Percentiles rank a stretch among this genome's conserved stretches.
Conservation (phyloP, 78 protist species). For the Polysphondylium violaceum region DNA sequence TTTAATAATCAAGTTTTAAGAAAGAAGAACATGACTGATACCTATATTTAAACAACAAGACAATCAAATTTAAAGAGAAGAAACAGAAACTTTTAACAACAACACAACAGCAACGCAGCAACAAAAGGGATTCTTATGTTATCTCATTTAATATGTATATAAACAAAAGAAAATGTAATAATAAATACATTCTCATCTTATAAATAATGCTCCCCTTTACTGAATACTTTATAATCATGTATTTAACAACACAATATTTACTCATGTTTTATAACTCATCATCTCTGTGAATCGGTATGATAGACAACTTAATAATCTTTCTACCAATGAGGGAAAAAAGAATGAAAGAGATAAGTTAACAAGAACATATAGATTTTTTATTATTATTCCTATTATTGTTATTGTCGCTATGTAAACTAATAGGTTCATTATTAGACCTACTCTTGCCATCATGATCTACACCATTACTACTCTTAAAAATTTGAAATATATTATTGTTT, state of each 20-base stretch:
- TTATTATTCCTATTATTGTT: slow-evolving; percentile 3
- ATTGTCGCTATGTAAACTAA: slow-evolving; percentile 4
- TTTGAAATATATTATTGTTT: background rate
- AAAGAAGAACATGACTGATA: slow-evolving; percentile 35
- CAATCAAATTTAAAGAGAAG: too few species aligned
- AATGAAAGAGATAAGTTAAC: background rate
- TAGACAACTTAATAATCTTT: background rate
- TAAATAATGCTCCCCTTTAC: too few species aligned
- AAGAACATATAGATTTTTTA: background rate
- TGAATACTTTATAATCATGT: too few species aligned
- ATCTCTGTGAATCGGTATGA: background rate
- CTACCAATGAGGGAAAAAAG: background rate
- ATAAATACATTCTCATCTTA: too few species aligned
- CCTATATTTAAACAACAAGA: slow-evolving; percentile 42
- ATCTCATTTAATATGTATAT: too few species aligned
- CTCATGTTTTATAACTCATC: slow-evolving; percentile 4
- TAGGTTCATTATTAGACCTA: background rate
- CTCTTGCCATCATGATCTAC: background rate
- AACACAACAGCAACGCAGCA: too few species aligned
- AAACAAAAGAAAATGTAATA: too few species aligned
- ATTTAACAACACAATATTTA: background rate
- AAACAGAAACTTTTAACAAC: too few species aligned
- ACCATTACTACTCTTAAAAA: background rate
- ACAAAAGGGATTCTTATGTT: too few species aligned
- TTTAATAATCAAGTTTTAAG: slow-evolving; percentile 25